phyloP scores from a whole-genome alignment of 192 early-diverging fungal species.

The Spinellus fusiger region DNA sequence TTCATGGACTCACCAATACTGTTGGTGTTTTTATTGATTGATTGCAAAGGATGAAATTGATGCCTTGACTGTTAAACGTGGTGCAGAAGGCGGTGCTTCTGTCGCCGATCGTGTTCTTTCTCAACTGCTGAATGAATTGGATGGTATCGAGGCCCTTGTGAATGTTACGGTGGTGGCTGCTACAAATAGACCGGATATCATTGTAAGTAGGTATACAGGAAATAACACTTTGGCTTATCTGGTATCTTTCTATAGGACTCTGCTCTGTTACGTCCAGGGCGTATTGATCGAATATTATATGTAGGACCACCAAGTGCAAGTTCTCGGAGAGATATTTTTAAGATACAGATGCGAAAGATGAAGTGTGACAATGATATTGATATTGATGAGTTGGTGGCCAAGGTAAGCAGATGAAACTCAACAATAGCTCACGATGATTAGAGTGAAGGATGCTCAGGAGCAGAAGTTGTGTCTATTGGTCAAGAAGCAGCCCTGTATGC shows the following conservation, averaged over 20 bases:
- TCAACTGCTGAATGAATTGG: conserved; percentile 89
- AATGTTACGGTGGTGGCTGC: conserved; percentile 97
- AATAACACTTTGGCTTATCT: neutral
- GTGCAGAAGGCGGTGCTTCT: conserved; percentile 61
- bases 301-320: conserved; percentile 81
- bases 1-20: too few relatives aligned
- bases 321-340: conserved; percentile 76
- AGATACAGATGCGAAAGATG: conserved; percentile 70
- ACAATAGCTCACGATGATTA: conserved; percentile 15
- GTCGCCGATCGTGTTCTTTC: conserved; percentile 93
- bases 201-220: conserved; percentile 40
- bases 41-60: conserved; percentile 88
- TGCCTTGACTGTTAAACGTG: conserved; percentile 82
- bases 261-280: conserved; percentile 87
- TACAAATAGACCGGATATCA: conserved; percentile 95
- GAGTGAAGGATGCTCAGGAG: conserved; percentile 91
- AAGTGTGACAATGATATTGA: conserved; percentile 63
- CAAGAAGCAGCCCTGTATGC: conserved; percentile 92
- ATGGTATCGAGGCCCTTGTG: conserved; percentile 92
- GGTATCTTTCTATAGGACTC: conserved; percentile 54
- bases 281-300: conserved; percentile 93
- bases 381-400: conserved; percentile 52
- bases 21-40: neutral
- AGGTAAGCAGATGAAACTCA: conserved; percentile 27
- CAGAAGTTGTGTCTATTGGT: conserved; percentile 87